Evolutionary conservation across 129 eudicot species (phyloP), one percentile per base, ranked within the genome.

Genomic region (Calendula officinalis): DNA sequence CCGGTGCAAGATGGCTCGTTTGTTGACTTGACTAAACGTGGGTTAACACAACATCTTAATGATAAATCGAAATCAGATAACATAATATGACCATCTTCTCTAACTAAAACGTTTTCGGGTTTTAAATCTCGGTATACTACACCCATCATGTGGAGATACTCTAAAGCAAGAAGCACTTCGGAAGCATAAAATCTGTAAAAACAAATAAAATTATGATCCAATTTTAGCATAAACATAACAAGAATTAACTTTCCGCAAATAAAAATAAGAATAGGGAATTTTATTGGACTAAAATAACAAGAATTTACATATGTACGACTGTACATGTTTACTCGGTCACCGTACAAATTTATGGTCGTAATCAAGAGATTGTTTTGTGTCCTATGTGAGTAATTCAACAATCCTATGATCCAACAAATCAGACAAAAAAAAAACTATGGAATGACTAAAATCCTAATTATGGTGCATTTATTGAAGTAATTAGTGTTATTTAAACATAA

Each of bases 71-170:
- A 91, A 77, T 91, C 98, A 0, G 97, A 87, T 12, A 91, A 69
- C 97, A 91, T 91, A 16, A 91, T 87, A 62, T 91, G 97, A 57
- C 97, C 97, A 66, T 91, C 97, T 75, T 91, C 95, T 60, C 97
- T 80, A 33, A 91, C 95, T 46, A 87, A 69, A 6, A 91, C 94
- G 3, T 91, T 91, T 73, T 91, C 97, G 11, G 97, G 97, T 62
- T 91, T 91, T 49, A 91, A 74, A 65, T 91, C 97, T 61, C 97
- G 77, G 48, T 91, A 91, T 5, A 91, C 95, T 52, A 91, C 98
- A 12, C 98, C 98, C 98, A 91, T 91, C 98, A 91, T 91, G 75
- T 91, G 98, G 27, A 91, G 71, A 64, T 91, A 91, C 81, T 91
- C 98, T 38, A 91, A 86, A 34, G 98, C 85, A 51, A 91, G 94